These are phyloP conservation scores for Geotrichum aggregatum DNA, from an alignment of 1,139 yeast species.

Conservation along the genomic window DNA sequence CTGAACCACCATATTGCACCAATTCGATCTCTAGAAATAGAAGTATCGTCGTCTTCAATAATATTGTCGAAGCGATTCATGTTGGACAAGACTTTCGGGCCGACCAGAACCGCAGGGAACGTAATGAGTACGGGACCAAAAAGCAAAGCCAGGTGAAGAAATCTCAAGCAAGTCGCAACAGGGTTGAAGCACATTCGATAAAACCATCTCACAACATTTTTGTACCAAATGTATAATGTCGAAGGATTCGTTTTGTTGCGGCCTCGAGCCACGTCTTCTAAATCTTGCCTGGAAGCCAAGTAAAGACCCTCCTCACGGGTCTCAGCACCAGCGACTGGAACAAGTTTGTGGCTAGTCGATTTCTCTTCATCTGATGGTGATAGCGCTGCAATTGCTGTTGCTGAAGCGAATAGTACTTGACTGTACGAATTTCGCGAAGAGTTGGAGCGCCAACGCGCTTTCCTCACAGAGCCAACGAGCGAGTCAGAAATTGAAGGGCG, in stretches of 20 bases:
- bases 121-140: constrained; percentile 66
- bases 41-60: background rate
- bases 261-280: constrained; percentile 28
- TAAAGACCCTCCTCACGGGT: constrained; percentile 69
- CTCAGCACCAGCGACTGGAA: constrained; percentile 4
- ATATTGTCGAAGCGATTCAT: background rate
- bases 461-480: background rate
- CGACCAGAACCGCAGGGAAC: constrained; percentile 64
- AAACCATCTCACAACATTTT: constrained; percentile 23
- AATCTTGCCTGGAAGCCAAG: constrained; percentile 55
- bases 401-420: constrained; percentile 5
- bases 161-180: constrained; percentile 58
- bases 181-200: constrained; percentile 52
- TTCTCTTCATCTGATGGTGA: background rate
- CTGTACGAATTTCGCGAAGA: background rate
- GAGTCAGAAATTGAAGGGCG: too few relatives aligned
- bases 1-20: constrained; percentile 74
- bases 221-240: constrained; percentile 3
- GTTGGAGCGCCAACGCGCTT: background rate
- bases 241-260: background rate
- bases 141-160: constrained; percentile 59
- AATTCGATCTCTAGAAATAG: constrained; percentile 41
- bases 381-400: constrained; percentile 18
- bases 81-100: constrained; percentile 42
- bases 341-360: background rate